Evolutionary conservation across 352 stramenopile genomes (phyloP).

Genomic region (Achlya hypogyna): DNA sequence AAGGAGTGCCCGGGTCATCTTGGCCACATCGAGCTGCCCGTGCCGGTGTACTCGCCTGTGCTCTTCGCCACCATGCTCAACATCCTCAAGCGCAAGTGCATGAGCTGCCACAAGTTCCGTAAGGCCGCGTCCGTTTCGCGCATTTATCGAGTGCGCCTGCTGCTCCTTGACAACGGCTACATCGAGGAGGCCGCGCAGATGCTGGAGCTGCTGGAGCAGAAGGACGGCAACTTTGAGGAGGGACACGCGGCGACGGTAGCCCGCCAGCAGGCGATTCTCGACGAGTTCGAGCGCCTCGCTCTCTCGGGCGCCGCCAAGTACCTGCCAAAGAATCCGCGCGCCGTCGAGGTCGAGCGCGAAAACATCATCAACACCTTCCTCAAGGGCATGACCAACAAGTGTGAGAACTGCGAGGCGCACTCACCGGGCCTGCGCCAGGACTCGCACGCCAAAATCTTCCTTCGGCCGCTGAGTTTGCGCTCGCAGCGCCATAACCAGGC

Average conservation of each 20-base stretch:
- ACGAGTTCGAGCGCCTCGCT: constrained; percentile 83
- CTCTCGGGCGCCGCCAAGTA: constrained; percentile 33
- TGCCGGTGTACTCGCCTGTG: constrained; percentile 97
- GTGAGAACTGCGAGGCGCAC: constrained; percentile 95
- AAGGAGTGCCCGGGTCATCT: constrained; percentile 96
- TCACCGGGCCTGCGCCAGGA: constrained; percentile 95
- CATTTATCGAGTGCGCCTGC: constrained; percentile 84
- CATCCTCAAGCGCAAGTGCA: constrained; percentile 97
- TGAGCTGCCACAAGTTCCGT: constrained; percentile 97
- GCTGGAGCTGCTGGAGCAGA: constrained; percentile 73
- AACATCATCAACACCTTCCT: constrained; percentile 87
- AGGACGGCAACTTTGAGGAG: constrained; percentile 80
- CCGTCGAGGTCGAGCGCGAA: constrained; percentile 64
- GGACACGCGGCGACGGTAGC: constrained; percentile 56
- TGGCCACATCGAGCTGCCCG: constrained; percentile 97
- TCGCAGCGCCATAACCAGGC: constrained; percentile 74
- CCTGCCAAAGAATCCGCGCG: constrained; percentile 44
- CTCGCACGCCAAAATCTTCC: constrained; percentile 96
- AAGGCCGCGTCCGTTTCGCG: constrained; percentile 60
- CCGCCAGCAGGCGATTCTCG: constrained; percentile 76
- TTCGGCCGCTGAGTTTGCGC: constrained; percentile 75
- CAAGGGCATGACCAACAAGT: constrained; percentile 88
- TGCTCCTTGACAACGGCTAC: constrained; percentile 86
- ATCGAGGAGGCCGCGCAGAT: constrained; percentile 69
- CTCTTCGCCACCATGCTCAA: constrained; percentile 93